These are phyloP conservation scores for Penicillium paneum DNA, from an alignment of 2,329 filamentous ascomycete species.

Conservation along the genomic window DNA sequence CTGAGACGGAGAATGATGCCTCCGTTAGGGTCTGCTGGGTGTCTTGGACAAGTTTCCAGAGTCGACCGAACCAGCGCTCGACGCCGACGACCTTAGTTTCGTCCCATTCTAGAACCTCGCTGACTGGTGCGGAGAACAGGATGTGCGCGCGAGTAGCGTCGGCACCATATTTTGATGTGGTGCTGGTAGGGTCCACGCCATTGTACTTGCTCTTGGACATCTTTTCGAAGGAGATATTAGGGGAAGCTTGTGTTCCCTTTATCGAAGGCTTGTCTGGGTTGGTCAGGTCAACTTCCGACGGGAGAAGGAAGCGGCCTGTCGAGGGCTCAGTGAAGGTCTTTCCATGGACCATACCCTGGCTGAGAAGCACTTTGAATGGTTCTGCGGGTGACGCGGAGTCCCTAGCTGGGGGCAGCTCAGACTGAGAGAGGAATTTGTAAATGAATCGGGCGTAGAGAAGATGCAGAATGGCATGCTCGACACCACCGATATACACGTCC, in stretches of 20 bases:
- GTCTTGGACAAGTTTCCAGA: conserved; percentile 58
- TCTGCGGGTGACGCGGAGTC: conserved; percentile 52
- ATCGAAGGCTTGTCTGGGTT: conserved; percentile 58
- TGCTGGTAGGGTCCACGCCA: conserved; percentile 74
- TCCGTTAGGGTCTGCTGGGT: conserved; percentile 26
- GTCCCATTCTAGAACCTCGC: conserved; percentile 83
- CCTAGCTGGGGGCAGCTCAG: conserved; percentile 39
- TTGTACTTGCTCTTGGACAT: conserved; percentile 97
- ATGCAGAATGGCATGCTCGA: conserved; percentile 88
- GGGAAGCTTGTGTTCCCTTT: conserved; percentile 56
- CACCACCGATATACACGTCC: conserved; percentile 82
- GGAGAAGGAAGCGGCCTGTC: conserved; percentile 72
- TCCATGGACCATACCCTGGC: conserved; percentile 91
- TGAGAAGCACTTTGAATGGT: conserved; percentile 77
- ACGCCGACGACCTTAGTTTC: conserved; percentile 77
- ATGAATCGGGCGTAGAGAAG: conserved; percentile 86
- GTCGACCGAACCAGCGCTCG: conserved; percentile 71
- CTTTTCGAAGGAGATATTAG: conserved; percentile 73
- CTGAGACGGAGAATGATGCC: conserved; percentile 23
- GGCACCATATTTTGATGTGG: conserved; percentile 72
- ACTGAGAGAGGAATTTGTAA: conserved; percentile 73
- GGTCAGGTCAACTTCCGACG: conserved; percentile 67
- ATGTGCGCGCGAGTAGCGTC: conserved; percentile 84
- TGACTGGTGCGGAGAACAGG: conserved; percentile 81
- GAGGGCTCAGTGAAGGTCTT: conserved; percentile 73